phyloP scores from a whole-genome alignment of 495 filamentous ascomycete genomes.

The Daldinia bambusicola region DNA sequence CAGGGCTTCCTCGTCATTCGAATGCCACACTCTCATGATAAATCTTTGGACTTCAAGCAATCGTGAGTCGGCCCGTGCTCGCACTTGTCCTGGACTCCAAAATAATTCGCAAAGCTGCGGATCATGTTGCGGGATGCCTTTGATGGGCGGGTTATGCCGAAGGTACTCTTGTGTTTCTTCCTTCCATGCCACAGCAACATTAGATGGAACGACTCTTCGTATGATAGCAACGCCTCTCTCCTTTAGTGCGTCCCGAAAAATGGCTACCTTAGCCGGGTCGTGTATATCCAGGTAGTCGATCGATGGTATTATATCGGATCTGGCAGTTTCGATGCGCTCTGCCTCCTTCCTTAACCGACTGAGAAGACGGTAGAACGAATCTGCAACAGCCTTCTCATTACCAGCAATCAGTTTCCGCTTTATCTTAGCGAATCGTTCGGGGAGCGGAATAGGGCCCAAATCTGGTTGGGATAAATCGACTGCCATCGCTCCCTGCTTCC shows the following conservation, averaged over 20 bases:
- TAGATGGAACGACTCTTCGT: slow-evolving; percentile 65
- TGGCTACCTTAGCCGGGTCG: slow-evolving; percentile 55
- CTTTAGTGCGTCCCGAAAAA: slow-evolving; percentile 59
- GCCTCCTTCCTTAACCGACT: slow-evolving; percentile 63
- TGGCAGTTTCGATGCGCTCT: slow-evolving; percentile 54
- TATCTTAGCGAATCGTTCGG: slow-evolving; percentile 74
- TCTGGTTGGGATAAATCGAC: slow-evolving; percentile 35
- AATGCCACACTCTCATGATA: slow-evolving; percentile 80
- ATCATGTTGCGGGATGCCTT: slow-evolving; percentile 50
- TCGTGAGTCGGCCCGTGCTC: slow-evolving; percentile 78
- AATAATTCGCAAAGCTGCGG: slow-evolving; percentile 84
- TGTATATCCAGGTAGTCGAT: slow-evolving; percentile 69
- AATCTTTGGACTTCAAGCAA: slow-evolving; percentile 77
- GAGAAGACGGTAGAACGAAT: slow-evolving; percentile 77
- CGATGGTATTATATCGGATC: slow-evolving; percentile 64
- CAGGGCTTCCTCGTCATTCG: slow-evolving; percentile 67
- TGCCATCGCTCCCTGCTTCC: slow-evolving; percentile 34
- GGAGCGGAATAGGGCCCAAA: slow-evolving; percentile 64
- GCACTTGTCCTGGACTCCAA: slow-evolving; percentile 80
- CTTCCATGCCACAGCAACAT: slow-evolving; percentile 64
- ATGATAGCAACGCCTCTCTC: slow-evolving; percentile 71
- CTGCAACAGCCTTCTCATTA: slow-evolving; percentile 66
- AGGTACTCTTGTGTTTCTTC: slow-evolving; percentile 66
- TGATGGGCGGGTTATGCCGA: slow-evolving; percentile 60
- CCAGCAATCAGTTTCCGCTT: slow-evolving; percentile 71